Percentiles rank a stretch among this genome's conserved stretches.
Conservation (phyloP, 768 basidiomycete species). For the Gymnopilus dilepis region DNA sequence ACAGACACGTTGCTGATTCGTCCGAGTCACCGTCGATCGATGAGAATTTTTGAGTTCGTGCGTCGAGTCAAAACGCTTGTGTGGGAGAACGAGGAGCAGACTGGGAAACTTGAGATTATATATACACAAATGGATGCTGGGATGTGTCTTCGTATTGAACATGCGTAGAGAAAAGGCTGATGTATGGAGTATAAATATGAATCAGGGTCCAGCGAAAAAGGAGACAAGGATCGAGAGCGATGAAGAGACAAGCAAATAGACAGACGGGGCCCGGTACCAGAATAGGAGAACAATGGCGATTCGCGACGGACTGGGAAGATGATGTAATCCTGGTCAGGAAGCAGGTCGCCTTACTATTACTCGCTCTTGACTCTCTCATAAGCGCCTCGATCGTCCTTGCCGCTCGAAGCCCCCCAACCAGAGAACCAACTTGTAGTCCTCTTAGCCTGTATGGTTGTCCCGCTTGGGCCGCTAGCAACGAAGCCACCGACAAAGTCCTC, state of each 20-base stretch:
- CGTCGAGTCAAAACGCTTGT: background rate
- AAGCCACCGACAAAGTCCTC: conserved; percentile 43
- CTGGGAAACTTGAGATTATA: too few relatives aligned
- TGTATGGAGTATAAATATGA: background rate
- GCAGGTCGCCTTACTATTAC: conserved; percentile 27
- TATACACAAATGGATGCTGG: background rate
- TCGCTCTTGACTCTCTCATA: conserved; percentile 63
- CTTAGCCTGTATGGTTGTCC: conserved; percentile 22
- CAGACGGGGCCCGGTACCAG: background rate
- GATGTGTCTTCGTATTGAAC: background rate
- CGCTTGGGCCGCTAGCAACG: conserved; percentile 21
- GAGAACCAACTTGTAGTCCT: conserved; percentile 18
- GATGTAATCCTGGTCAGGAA: background rate
- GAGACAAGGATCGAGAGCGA: background rate
- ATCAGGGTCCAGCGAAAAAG: conserved; percentile 1
- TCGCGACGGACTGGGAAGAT: background rate
- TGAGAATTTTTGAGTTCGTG: background rate
- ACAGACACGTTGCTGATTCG: background rate
- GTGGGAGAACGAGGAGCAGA: too few relatives aligned
- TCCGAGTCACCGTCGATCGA: background rate
- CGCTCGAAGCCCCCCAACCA: conserved; percentile 32
- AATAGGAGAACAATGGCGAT: conserved; percentile 4
- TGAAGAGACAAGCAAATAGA: background rate
- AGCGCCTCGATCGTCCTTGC: conserved; percentile 33
- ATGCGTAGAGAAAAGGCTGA: background rate